Percentiles rank a stretch among this genome's conserved stretches.
Evolutionary conservation across 768 basidiomycete species (phyloP).

Genomic region (Trametes maxima): DNA sequence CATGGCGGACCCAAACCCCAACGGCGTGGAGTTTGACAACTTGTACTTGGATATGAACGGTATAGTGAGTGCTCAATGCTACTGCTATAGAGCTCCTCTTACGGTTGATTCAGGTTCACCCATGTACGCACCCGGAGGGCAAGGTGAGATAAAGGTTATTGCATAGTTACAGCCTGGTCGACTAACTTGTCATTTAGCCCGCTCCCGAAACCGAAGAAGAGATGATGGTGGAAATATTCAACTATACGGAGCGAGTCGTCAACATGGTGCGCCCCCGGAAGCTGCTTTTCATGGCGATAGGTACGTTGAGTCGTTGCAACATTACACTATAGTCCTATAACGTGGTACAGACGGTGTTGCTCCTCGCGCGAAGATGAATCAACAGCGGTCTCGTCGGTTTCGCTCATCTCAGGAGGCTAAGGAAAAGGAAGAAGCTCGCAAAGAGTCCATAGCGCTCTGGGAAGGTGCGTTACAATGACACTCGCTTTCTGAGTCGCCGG

Average conservation of each 20-base stretch:
- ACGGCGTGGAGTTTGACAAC: slow-evolving; percentile 93
- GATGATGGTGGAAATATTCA: slow-evolving; percentile 98
- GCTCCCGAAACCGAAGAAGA: slow-evolving; percentile 97
- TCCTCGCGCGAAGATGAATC: slow-evolving; percentile 99
- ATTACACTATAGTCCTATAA: not conserved
- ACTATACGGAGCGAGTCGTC: slow-evolving; percentile 95
- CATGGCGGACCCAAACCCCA: slow-evolving; percentile 85
- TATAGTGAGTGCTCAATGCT: slow-evolving; percentile 62
- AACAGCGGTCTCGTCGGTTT: slow-evolving; percentile 96
- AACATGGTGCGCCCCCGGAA: slow-evolving; percentile 96
- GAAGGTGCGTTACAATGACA: slow-evolving; percentile 54
- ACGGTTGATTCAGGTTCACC: slow-evolving; percentile 70
- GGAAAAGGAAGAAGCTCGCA: slow-evolving; percentile 87
- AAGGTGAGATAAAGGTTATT: slow-evolving; percentile 52
- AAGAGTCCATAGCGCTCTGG: slow-evolving; percentile 82
- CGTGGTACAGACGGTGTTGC: slow-evolving; percentile 82
- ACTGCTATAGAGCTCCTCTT: slow-evolving; percentile 3
- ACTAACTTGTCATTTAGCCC: slow-evolving; percentile 51
- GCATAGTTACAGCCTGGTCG: not conserved
- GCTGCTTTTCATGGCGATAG: slow-evolving; percentile 97
- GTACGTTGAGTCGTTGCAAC: slow-evolving; percentile 40
- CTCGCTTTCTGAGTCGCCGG: not conserved
- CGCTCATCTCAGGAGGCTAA: slow-evolving; percentile 93
- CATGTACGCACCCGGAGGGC: slow-evolving; percentile 98
- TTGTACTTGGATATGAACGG: slow-evolving; percentile 99